phyloP scores from a whole-genome alignment of 371 early-diverging fungal species.

The Chytridium lagenaria region DNA sequence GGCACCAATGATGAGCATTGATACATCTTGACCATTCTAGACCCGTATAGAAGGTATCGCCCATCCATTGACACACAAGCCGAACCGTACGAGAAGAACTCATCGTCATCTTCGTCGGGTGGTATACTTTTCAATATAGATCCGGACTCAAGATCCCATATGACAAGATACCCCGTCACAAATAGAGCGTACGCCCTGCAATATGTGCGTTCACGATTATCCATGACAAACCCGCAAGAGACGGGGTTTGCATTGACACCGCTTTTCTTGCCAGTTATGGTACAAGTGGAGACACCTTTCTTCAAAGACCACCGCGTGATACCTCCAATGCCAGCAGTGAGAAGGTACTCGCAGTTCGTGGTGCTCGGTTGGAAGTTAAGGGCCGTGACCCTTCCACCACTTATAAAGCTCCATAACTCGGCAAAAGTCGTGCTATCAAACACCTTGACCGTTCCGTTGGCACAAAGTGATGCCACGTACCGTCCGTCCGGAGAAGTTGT shows the following conservation, averaged over 20 bases:
- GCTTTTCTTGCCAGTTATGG: slow-evolving; percentile 14
- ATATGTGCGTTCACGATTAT: neutral
- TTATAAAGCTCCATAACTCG: slow-evolving; percentile 4
- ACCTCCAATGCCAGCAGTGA: neutral
- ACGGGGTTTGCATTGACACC: slow-evolving; percentile 9
- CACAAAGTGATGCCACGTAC: slow-evolving; percentile 20
- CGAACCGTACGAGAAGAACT: slow-evolving; percentile 20
- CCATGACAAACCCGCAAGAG: slow-evolving; percentile 20
- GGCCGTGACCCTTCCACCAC: slow-evolving; percentile 18
- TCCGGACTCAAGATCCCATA: slow-evolving; percentile 27
- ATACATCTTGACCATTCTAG: slow-evolving; percentile 1
- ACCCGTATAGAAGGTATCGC: slow-evolving; percentile 22
- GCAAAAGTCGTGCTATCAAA: slow-evolving; percentile 17
- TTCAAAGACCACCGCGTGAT: slow-evolving; percentile 20
- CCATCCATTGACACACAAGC: slow-evolving; percentile 25
- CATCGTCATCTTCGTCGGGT: slow-evolving; percentile 30
- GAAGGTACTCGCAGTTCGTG: slow-evolving; percentile 12
- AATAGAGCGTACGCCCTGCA: slow-evolving; percentile 27
- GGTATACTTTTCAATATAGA: slow-evolving; percentile 16
- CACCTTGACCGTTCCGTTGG: slow-evolving; percentile 24
- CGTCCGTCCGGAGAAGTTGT: slow-evolving; percentile 31
- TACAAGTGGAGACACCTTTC: slow-evolving; percentile 8
- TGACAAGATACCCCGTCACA: slow-evolving; percentile 20
- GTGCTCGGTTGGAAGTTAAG: slow-evolving; percentile 25
- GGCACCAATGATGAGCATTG: neutral